Evolutionary conservation across 495 filamentous ascomycete species (phyloP).

Genomic region (Trichoderma asperelloides): DNA sequence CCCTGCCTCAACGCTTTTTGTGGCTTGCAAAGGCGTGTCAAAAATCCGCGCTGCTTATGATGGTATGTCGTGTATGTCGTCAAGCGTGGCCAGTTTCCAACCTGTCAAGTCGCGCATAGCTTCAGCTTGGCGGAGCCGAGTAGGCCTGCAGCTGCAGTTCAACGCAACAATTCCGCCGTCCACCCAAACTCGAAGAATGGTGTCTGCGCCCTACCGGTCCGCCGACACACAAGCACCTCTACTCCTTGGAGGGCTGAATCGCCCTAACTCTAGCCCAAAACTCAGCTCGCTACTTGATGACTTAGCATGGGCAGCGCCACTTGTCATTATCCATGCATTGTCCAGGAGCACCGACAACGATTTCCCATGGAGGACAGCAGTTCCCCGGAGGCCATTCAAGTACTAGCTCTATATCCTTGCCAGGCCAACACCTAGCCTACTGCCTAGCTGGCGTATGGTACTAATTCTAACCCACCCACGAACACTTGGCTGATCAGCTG

Average conservation of each 20-base stretch:
- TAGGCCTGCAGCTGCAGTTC: neutral
- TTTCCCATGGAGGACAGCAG: neutral
- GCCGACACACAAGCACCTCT: neutral
- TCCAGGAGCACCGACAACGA: neutral
- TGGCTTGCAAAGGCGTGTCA: neutral
- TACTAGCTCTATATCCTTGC: neutral
- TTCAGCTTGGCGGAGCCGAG: neutral
- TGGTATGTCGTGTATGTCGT: neutral
- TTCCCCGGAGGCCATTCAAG: neutral
- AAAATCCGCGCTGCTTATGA: neutral
- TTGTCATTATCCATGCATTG: neutral
- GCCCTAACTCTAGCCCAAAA: neutral
- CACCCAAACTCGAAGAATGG: neutral
- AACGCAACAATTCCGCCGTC: neutral
- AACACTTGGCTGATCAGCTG: neutral
- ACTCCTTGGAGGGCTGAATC: neutral
- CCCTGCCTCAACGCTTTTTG: neutral
- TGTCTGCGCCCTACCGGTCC: conserved; percentile 4
- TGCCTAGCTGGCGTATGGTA: too few species aligned
- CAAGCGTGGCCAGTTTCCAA: neutral
- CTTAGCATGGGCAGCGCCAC: neutral
- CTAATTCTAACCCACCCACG: neutral
- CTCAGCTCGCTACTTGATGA: neutral
- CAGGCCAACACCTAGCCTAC: neutral
- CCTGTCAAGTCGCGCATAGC: neutral